Evolutionary conservation across 306 rosid genomes (phyloP).

Genomic region (Quercus engelmannii): DNA sequence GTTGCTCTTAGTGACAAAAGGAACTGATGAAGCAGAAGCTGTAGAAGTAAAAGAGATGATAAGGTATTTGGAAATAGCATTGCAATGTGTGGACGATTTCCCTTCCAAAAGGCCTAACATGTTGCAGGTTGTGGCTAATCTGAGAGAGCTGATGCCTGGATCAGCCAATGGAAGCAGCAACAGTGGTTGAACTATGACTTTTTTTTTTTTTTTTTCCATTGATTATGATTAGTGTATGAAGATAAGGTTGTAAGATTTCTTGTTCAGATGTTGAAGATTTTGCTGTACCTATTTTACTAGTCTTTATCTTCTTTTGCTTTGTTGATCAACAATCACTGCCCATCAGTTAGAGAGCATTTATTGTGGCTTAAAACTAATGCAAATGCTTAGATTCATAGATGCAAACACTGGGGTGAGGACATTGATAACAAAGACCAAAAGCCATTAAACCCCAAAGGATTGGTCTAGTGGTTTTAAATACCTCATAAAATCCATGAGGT

Average conservation of each 20-base stretch:
- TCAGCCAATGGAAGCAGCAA: slow-evolving; percentile 78
- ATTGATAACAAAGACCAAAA: neutral
- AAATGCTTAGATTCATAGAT: neutral
- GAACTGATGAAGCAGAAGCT: slow-evolving; percentile 72
- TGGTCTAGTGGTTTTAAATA: too few relatives aligned
- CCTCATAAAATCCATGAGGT: too few relatives aligned
- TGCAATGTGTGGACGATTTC: slow-evolving; percentile 79
- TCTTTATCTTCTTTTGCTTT: slow-evolving; percentile 23
- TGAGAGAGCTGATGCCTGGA: slow-evolving; percentile 77
- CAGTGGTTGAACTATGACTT: slow-evolving; percentile 48
- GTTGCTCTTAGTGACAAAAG: slow-evolving; percentile 56
- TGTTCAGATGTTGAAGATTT: slow-evolving; percentile 30
- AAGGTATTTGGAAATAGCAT: slow-evolving; percentile 66
- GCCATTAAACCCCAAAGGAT: neutral
- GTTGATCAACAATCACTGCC: slow-evolving; percentile 15
- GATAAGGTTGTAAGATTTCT: slow-evolving; percentile 44
- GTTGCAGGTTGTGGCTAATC: slow-evolving; percentile 87
- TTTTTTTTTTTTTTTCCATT: slow-evolving; percentile 3
- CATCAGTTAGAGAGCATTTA: slow-evolving; percentile 5
- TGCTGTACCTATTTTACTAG: slow-evolving; percentile 31
- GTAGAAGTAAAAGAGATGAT: slow-evolving; percentile 91
- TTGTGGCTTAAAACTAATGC: slow-evolving; percentile 26
- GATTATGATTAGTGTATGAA: slow-evolving; percentile 43
- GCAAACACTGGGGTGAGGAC: neutral
- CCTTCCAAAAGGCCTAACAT: slow-evolving; percentile 94